Base-by-base conservation (phyloP, 1,284 basidiomycete genomes). In the Xerocomus cyaneibrunnescens region DNA sequence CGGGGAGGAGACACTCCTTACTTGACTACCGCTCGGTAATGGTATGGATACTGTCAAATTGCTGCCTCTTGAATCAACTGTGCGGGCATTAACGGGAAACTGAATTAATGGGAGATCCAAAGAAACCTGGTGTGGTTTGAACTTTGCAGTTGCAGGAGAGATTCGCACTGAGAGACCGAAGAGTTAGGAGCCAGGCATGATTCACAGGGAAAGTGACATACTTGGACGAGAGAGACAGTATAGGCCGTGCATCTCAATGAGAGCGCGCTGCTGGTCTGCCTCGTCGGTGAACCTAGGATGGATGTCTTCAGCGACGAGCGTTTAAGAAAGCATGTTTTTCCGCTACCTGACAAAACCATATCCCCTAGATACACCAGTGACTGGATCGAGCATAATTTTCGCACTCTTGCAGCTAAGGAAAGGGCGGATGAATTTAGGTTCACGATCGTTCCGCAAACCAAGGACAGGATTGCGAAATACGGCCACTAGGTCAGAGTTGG, bases 371-470 rank as follows among this genome's bases (percentile, higher is more conserved):
- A 92, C 82, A 21, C 92, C 92, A 9, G 91, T 92, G 34, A 87
- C 81, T 9, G 91, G 89, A 69, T 94, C 92, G 40, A 91, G 74
- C 91, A 94, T 94, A 58, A 94, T 94, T 73, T 94, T 94, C 28
- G 92, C 92, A 66, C 90, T 94, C 74, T 92, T 92, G 71, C 91
- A 93, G 65, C 89, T 93, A 38, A 84, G 71, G 73, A 94, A 94
- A 2, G 90, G 89, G 12, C 84, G 79, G 51, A 94, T 91, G 58
- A 92, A 89, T 66, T 89, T 89, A 25, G 89, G 87, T 67, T 88
- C 87, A 55, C 88, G 79, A 66, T 87, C 86, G 62, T 85, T 89
- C 52, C 89, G 79, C 50, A 91, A 76, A 34, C 89, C 89, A 9
- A 92, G 79, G 6, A 89, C 85, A 0, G 91, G 89, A 68, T 92